phyloP scores from a whole-genome alignment of 257 asterid species.

The Vinca minor region DNA sequence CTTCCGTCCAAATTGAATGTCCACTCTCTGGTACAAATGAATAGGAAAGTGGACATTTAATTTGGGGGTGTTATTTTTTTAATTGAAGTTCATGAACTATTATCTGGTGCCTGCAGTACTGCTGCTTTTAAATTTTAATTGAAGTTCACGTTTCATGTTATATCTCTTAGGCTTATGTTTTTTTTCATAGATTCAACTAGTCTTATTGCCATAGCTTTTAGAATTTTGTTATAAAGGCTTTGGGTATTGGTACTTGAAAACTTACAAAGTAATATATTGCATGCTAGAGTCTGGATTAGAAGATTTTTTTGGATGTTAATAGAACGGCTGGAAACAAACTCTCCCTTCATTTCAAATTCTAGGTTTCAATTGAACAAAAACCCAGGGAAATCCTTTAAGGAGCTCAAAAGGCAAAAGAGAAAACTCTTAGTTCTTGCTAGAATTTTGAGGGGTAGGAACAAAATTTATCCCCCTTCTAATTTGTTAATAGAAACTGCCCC shows the following conservation, averaged over 20 bases:
- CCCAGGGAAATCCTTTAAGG: too few species aligned
- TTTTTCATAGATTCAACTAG: not conserved
- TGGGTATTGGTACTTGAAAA: not conserved
- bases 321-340: too few species aligned
- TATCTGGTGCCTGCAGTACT: not conserved
- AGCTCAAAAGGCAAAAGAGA: not conserved
- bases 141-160: not conserved
- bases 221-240: not conserved
- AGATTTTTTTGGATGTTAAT: not conserved
- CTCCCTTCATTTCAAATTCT: not conserved
- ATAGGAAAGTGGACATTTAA: too few species aligned
- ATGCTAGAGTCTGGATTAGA: not conserved
- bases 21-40: too few species aligned
- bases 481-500: not conserved
- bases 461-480: not conserved
- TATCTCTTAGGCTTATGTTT: not conserved
- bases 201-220: not conserved
- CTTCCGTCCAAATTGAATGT: too few species aligned
- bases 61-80: not conserved
- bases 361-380: not conserved
- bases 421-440: not conserved
- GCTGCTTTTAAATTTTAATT: too few species aligned
- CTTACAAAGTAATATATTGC: not conserved
- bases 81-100: not conserved
- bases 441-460: not conserved